Base-by-base conservation (phyloP, 2,329 filamentous ascomycete genomes). In the Chaetomium sp. region DNA sequence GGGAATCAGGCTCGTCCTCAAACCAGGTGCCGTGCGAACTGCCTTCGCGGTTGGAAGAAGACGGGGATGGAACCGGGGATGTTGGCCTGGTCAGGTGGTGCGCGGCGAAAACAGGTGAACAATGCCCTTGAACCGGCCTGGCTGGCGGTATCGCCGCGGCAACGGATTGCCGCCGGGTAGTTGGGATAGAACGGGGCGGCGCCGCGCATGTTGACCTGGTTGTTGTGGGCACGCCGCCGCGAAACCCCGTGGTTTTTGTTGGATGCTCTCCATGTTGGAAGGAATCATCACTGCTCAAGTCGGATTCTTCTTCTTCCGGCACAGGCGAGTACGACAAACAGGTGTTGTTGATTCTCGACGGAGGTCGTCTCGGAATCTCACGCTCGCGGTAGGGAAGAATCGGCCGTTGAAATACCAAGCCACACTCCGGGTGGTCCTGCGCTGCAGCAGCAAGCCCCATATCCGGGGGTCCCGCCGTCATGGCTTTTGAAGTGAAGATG, bases 381-480 rank as follows among this genome's bases (percentile, higher is more conserved):
- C 19, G 19, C 54, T 53, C 45, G 7, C 43, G 52, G 19, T 54
- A 42, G 34, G 45, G 53, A 27, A 47, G 53, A 49, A 7, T 14
- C 44, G 19, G 46, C 48, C 32, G 32, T 40, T 53, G 53, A 10
- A 56, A 52, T 27, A 27, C 19, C 19, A 27, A 27, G 19, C 19
- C 19, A 27, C 3, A 27, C 19, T 27, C 19, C 19, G 19, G 19
- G 19, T 55, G 61, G 12, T 60, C 54, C n/a, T 49, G 42, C 36
- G 61, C 48, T 11, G 63, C 65, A 12, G 64, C 65, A 5, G 70
- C 69, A 12, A 77, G 64, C 3, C 67, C 64, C 38, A 66, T 67
- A 9, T 68, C 66, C 0, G 80, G 79, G 7, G 70, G 63, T 7
- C 79, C 79, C 27, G 79, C 74, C 5, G 79, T 79, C 73, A 82